A percentile compares a stretch with the other conserved stretches of the same genome.
Evolutionary conservation across 495 filamentous ascomycete genomes (phyloP).

Genomic region (Neurospora discreta): DNA sequence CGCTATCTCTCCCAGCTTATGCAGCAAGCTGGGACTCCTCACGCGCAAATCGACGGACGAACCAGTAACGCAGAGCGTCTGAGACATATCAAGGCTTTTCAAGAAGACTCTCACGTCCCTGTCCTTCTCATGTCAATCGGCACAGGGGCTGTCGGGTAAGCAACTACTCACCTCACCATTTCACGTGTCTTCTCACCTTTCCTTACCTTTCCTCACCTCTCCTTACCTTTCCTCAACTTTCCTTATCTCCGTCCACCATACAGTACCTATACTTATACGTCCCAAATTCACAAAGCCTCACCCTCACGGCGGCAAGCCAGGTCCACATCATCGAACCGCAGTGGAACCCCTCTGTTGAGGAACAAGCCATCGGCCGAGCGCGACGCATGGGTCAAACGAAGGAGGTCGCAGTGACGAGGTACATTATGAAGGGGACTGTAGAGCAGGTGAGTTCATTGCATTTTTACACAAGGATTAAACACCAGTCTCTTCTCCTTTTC

Average conservation of each 20-base stretch:
- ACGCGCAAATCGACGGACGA: neutral
- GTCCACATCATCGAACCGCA: conserved; percentile 32
- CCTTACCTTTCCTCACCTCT: conserved; percentile 2
- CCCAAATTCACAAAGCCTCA: neutral
- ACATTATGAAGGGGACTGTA: neutral
- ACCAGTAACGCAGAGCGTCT: neutral
- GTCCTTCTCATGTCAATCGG: conserved; percentile 35
- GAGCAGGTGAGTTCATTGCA: neutral
- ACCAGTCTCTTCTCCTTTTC: too few relatives aligned
- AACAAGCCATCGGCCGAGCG: conserved; percentile 29
- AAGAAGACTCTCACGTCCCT: conserved; percentile 8
- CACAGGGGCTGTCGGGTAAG: conserved; percentile 31
- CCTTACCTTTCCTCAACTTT: too few relatives aligned
- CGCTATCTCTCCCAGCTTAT: neutral
- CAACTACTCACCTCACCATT: conserved; percentile 3
- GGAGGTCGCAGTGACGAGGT: conserved; percentile 17
- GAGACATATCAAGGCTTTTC: conserved; percentile 10
- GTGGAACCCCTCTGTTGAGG: conserved; percentile 35
- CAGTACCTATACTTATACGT: neutral
- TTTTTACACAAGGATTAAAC: rapidly evolving
- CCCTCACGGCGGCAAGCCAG: conserved; percentile 27
- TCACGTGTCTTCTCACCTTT: conserved; percentile 12
- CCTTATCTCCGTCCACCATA: too few relatives aligned
- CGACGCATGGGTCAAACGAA: conserved; percentile 27
- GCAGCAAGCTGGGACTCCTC: neutral